phyloP scores from a whole-genome alignment of 495 filamentous ascomycete genomes.

The Cladorrhinum samala region DNA sequence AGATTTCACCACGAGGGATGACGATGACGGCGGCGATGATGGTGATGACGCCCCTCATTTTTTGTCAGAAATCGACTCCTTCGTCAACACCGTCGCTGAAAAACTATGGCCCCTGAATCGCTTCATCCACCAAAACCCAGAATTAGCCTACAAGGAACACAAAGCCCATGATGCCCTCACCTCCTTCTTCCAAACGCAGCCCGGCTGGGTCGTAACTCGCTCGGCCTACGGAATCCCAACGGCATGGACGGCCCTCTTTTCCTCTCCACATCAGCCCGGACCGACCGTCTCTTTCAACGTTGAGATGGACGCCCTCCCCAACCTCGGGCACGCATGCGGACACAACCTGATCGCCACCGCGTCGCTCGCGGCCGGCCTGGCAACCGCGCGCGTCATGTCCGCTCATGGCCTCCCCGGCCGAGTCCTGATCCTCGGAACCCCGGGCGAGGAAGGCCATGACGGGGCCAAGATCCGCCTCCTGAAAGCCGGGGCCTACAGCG shows the following conservation, averaged over 20 bases:
- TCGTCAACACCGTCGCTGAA: slow-evolving; percentile 30
- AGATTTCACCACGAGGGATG: no score
- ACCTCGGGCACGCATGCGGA: slow-evolving; percentile 61
- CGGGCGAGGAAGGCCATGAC: slow-evolving; percentile 58
- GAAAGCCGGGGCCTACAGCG: slow-evolving; percentile 55
- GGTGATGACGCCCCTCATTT: background rate
- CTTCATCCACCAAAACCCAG: slow-evolving; percentile 57
- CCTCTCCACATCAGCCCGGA: slow-evolving; percentile 42
- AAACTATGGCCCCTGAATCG: slow-evolving; percentile 38
- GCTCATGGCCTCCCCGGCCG: slow-evolving; percentile 47
- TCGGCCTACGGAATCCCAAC: slow-evolving; percentile 51
- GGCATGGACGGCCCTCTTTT: slow-evolving; percentile 53
- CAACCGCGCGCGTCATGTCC: slow-evolving; percentile 46
- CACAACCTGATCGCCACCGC: slow-evolving; percentile 65
- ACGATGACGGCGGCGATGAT: background rate
- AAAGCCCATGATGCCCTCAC: slow-evolving; percentile 54
- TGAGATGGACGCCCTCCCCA: slow-evolving; percentile 55
- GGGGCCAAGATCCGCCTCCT: slow-evolving; percentile 64
- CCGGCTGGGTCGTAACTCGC: slow-evolving; percentile 49
- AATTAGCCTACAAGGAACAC: slow-evolving; percentile 52
- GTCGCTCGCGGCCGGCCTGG: slow-evolving; percentile 54
- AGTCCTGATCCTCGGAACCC: slow-evolving; percentile 60
- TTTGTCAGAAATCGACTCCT: slow-evolving; percentile 30
- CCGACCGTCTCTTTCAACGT: slow-evolving; percentile 52
- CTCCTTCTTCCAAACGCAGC: slow-evolving; percentile 43